Evolutionary conservation across 257 asterid genomes (phyloP), one percentile per base, ranked within the genome.

Genomic region (Ophiorrhiza pumila): DNA sequence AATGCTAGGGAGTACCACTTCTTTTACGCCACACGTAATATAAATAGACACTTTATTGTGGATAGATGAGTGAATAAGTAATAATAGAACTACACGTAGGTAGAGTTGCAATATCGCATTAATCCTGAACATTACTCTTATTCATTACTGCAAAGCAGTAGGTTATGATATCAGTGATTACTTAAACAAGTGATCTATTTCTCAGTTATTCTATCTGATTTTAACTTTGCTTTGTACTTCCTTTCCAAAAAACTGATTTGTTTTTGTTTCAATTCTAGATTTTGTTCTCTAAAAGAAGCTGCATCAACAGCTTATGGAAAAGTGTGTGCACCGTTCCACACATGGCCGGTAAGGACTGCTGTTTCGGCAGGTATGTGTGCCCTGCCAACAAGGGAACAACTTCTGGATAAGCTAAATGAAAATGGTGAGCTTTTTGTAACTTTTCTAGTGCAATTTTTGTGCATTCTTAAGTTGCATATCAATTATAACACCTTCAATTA

Each of bases 301-400:
- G 97, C 98, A 61, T 85, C 97, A 53, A 65, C 77, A 46, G 98
- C 99, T 57, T 95, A 95, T 69, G 77, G 90, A 13, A 79, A 87
- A 76, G 96, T 96, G 56, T 92, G 98, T 58, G 97, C 99, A 14
- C 95, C 96, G 7, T 95, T 87, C 76, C 98, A 95, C 84, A 79
- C 97, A 15, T 95, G 99, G 99, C 91, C 93, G 0, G 90, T 95
- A 61, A 87, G 97, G 81, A 86, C 99, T 62, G 98, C 98, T 59
- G 99, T 86, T 71, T 87, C 86, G 67, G 99, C 99, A 15, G 99
- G 99, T n/a, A 90, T 95, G 98, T 90, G 89, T 85, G 91, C 97
- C 47, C 84, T 95, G 77, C 99, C 99, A 9, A 77, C 98, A 11
- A 84, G 97, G 87, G 93, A 90, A 20, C 98, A 91, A 61, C 97